These are phyloP conservation scores for Myxozyma neotropica DNA, from an alignment of 805 yeast genomes.

Conservation along the genomic window DNA sequence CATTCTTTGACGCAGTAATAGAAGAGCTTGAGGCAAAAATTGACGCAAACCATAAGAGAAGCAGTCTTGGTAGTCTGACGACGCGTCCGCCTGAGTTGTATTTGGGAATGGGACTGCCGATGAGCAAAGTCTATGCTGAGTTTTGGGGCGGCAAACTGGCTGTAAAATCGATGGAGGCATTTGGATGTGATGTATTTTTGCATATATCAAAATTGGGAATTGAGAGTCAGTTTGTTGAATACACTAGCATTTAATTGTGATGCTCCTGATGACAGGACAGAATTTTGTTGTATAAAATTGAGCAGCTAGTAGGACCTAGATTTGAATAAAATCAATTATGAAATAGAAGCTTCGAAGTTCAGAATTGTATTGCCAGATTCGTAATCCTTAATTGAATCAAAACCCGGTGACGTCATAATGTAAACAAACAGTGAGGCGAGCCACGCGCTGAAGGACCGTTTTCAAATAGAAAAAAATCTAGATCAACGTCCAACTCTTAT, in stretches of 20 bases:
- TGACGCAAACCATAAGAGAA: conserved; percentile 55
- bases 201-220: conserved; percentile 77
- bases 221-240: conserved; percentile 27
- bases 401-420: neutral
- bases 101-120: conserved; percentile 86
- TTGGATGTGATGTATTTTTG: conserved; percentile 86
- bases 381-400: neutral
- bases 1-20: conserved; percentile 40
- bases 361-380: too few species aligned
- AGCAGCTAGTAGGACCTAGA: too few species aligned
- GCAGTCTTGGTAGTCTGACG: conserved; percentile 66
- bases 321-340: neutral
- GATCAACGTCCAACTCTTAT: too few species aligned
- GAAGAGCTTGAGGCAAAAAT: conserved; percentile 37
- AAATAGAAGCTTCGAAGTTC: neutral
- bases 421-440: conserved; percentile 1
- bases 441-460: neutral
- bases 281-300: too few species aligned
- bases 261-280: too few species aligned
- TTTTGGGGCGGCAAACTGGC: conserved; percentile 94
- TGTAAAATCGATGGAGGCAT: conserved; percentile 83
- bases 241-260: conserved; percentile 9
- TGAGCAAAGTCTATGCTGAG: conserved; percentile 84
- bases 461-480: neutral
- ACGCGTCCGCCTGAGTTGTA: conserved; percentile 74